Base-by-base conservation (phyloP, 1,284 basidiomycete genomes). In the Ceratobasidium papillatum region DNA sequence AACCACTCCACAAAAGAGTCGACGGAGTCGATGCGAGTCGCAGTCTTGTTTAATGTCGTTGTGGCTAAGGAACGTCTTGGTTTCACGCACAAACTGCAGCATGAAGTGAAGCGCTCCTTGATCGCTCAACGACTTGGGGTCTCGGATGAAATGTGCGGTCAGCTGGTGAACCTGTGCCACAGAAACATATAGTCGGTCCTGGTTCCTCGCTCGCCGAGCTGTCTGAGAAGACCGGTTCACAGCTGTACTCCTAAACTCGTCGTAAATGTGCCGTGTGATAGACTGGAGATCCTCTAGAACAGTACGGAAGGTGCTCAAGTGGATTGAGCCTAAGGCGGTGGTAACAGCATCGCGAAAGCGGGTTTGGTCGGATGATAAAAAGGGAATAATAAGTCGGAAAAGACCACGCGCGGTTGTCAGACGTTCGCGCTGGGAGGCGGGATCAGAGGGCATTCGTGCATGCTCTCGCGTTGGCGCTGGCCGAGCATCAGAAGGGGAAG, bases 151-250 rank as follows among this genome's bases (percentile, higher is more conserved):
- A 65, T 91, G 90, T 1, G 95, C 90, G 0, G 95, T 95, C 36
- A 96, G 86, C 79, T 90, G 91, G 80, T 96, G 95, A 38, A 97
- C 95, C 58, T 94, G 91, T 7, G 93, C 94, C n/a, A 97, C 90
- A 14, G 94, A 92, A 0, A 94, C 94, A 82, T 94, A 93, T 51
- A 97, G 86, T 17, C 93, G 89, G 77, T 93, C 93, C 78, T 95
- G 92, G 59, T 91, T 86, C 56, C 92, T 88, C 65, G 86, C 88
- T 4, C 91, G 87, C 56, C 81, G 75, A 74, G 36, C 89, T 87
- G 83, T 80, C 32, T 73, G 54, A 32, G 72, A 63, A n/a, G 68
- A 52, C 17, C 54, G 36, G 54, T 63, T 59, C 30, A 52, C 56
- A 14, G 68, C 68, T 3, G 68, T 17, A 85, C 82, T 74, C 89